Percentiles rank a stretch among this genome's conserved stretches.
These are phyloP conservation scores for Coniosporium tulheliwenetii DNA, from an alignment of 2,329 filamentous ascomycete genomes.

Conservation along the genomic window DNA sequence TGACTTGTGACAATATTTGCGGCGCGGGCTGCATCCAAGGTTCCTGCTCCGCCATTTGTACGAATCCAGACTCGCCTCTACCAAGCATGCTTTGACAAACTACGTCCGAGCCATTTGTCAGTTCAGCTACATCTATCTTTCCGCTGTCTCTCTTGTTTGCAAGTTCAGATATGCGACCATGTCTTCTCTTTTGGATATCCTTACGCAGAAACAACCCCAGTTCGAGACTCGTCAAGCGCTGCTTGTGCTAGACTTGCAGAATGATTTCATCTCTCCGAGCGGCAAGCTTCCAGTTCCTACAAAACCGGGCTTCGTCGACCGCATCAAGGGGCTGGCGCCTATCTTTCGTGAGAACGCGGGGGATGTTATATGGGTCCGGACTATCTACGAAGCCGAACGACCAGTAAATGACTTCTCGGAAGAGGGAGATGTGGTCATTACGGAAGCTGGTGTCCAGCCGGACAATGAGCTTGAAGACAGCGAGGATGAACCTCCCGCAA, in stretches of 20 bases:
- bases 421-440: slow-evolving; percentile 29
- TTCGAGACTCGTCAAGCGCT: slow-evolving; percentile 53
- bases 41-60: too few relatives aligned
- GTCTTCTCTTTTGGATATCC: slow-evolving; percentile 26
- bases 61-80: too few relatives aligned
- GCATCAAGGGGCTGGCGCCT: slow-evolving; percentile 48
- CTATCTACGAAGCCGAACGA: slow-evolving; percentile 51
- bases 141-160: background rate
- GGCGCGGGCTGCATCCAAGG: too few relatives aligned
- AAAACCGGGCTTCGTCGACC: slow-evolving; percentile 49
- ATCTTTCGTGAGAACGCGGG: slow-evolving; percentile 54
- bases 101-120: background rate
- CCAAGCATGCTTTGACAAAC: background rate
- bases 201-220: slow-evolving; percentile 30
- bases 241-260: slow-evolving; percentile 74
- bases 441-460: slow-evolving; percentile 17
- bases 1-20: too few relatives aligned
- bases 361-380: slow-evolving; percentile 73
- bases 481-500: slow-evolving; percentile 1
- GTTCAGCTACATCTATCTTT: background rate
- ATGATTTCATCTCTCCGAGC: slow-evolving; percentile 62
- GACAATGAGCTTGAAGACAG: slow-evolving; percentile 11
- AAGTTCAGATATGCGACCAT: slow-evolving; percentile 8
- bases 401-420: slow-evolving; percentile 35
- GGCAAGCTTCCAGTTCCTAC: slow-evolving; percentile 52